Evolutionary conservation across 306 rosid species (phyloP).

Genomic region (Cucumis sativus): Cucumber_9930_V3 NC_026657.2:9822001-9822500

Average conservation of each 20-base stretch:
- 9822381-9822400: background rate
- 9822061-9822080: conserved; percentile 87
- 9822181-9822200: background rate
- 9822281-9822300: conserved; percentile 80
- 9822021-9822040: conserved; percentile 84
- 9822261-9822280: conserved; percentile 86
- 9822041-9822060: conserved; percentile 87
- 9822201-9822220: conserved; percentile 95
- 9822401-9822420: background rate
- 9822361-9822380: background rate
- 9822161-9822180: background rate
- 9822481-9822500: conserved; percentile 95
- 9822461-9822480: conserved; percentile 85
- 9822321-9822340: conserved; percentile 73
- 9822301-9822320: conserved; percentile 85
- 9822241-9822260: conserved; percentile 82
- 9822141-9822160: background rate
- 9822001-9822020: background rate
- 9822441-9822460: conserved; percentile 2
- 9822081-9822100: conserved; percentile 96
- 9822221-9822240: conserved; percentile 92
- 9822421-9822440: background rate
- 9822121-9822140: background rate
- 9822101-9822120: background rate
- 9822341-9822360: background rate